Percentiles rank a stretch among this genome's conserved stretches.
These are phyloP conservation scores for Endogone sp. DNA, from an alignment of 192 early-diverging fungal genomes.

Conservation along the genomic window DNA sequence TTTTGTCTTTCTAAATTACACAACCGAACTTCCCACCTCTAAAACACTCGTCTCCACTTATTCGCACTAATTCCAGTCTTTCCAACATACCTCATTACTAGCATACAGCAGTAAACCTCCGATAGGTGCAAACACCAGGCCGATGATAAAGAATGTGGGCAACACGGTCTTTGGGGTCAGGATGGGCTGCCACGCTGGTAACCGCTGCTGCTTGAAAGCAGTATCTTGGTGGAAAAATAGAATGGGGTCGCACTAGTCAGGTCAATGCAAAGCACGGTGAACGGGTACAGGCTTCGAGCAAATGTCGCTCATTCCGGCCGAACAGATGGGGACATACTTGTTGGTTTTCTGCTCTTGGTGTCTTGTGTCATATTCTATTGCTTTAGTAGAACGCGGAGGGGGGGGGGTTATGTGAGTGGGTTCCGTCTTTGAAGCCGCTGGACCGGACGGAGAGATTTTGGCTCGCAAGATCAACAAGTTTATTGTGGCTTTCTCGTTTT, in stretches of 20 bases:
- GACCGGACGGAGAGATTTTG: too few relatives aligned
- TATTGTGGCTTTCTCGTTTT: too few relatives aligned
- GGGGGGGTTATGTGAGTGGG: too few relatives aligned
- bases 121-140: conserved; percentile 89
- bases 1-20: too few relatives aligned
- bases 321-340: not conserved
- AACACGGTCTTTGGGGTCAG: conserved; percentile 95
- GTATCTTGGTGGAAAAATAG: conserved; percentile 47
- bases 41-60: too few relatives aligned
- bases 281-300: too few relatives aligned
- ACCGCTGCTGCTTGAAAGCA: conserved; percentile 94
- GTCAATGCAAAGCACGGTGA: not conserved
- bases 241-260: not conserved
- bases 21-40: too few relatives aligned
- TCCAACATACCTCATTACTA: conserved; percentile 69
- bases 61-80: too few relatives aligned
- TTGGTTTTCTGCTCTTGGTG: not conserved
- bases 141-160: conserved; percentile 92
- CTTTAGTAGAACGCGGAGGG: too few relatives aligned
- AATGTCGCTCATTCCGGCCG: not conserved
- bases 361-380: not conserved
- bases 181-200: conserved; percentile 97
- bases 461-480: too few relatives aligned
- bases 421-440: too few relatives aligned
- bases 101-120: conserved; percentile 85